A percentile compares a stretch with the other conserved stretches of the same genome.
phyloP scores from a whole-genome alignment of 306 rosid genomes.

The Gastrolobium villosum region DNA sequence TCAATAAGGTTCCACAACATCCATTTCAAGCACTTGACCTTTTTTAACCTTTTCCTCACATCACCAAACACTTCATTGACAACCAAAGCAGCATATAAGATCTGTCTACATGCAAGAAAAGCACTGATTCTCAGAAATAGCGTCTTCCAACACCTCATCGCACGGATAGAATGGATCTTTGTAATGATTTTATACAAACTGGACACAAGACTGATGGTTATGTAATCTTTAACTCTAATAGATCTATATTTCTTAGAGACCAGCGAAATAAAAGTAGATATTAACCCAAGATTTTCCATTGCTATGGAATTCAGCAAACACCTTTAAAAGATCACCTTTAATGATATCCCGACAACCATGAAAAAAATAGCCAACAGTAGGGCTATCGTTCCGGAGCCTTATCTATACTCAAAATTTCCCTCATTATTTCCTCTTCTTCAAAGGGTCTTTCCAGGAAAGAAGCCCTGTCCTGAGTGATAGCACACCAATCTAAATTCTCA shows the following conservation, averaged over 20 bases:
- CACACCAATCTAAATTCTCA: background rate
- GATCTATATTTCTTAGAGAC: background rate
- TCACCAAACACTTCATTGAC: background rate
- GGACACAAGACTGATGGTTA: background rate
- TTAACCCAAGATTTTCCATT: background rate
- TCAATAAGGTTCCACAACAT: background rate
- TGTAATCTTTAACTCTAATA: background rate
- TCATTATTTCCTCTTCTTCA: background rate
- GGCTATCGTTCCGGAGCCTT: background rate
- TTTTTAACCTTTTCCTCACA: background rate
- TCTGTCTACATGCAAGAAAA: background rate
- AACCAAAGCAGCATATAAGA: background rate
- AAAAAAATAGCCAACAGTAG: background rate
- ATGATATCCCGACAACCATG: background rate
- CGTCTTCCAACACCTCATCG: background rate
- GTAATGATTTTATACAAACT: background rate
- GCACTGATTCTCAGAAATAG: background rate
- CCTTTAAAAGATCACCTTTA: background rate
- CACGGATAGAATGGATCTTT: background rate
- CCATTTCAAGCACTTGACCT: background rate
- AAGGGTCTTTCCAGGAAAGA: conserved; percentile 1
- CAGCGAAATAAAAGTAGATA: background rate
- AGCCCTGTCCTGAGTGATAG: background rate
- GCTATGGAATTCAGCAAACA: background rate
- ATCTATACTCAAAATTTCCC: background rate